Base-by-base conservation (phyloP, 371 early-diverging fungal genomes). In the Apophysomyces elegans region DNA sequence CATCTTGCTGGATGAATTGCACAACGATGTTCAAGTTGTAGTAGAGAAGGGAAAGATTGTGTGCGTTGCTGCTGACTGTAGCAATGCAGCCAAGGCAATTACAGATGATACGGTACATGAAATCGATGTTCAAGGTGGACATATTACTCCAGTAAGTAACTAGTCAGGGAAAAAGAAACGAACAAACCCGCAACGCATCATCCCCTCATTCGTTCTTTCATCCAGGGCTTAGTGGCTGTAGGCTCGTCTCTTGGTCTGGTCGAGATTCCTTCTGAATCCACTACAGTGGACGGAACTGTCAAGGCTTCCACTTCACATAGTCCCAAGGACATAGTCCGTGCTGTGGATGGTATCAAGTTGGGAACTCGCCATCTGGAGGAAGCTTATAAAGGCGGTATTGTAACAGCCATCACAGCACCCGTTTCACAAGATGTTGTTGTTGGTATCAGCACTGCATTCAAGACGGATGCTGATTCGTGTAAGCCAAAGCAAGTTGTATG, bases 361-460 rank as follows among this genome's bases (percentile, higher is more conserved):
- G 87, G 87, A 9, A 83, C 84, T 1, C 72, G 79, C 18, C 88
- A 85, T 61, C 71, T 88, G 63, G 77, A 83, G n/a, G 87, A 79
- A 59, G 88, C 90, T 4, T 85, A 83, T 68, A 87, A 87, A 63
- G 88, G 84, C 8, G 91, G 91, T 66, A 66, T 89, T 8, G 73
- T 85, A 37, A 73, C 78, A 13, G 79, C 77, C 11, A 83, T 90
- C 39, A 85, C 84, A 16, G 67, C 86, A 2, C 87, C 87, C 14
- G 43, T 75, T 8, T 66, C 72, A 3, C 32, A 66, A 0, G 80
- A 81, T 26, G 74, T 86, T 21, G 69, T 85, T 14, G 73, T 71
- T 59, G 86, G 84, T 37, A 59, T 87, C 37, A 75, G 75, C 56
- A 62, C 67, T 26, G 71, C 71, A n/a, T 71, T 71, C 64, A 71